Evolutionary conservation across 106 monocot species (phyloP).

Genomic region (Apostasia shenzhenica): DNA sequence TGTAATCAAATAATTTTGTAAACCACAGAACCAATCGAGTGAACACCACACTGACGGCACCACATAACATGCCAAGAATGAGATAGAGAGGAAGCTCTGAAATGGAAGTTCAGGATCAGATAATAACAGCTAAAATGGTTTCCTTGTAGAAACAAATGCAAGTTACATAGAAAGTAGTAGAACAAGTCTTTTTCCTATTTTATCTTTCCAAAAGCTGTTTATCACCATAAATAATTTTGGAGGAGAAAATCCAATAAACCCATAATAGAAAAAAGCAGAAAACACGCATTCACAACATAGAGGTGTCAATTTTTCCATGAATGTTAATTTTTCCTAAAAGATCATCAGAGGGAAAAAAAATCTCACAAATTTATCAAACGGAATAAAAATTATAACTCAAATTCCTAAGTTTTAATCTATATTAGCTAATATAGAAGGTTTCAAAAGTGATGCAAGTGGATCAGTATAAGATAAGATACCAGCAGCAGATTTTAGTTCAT

Average conservation of each 20-base stretch:
- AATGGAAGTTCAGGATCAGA: constrained; percentile 21
- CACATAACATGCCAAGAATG: constrained; percentile 81
- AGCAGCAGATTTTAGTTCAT: constrained; percentile 94
- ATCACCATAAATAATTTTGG: too few species aligned
- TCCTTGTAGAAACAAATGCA: not conserved
- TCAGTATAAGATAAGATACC: constrained; percentile 20
- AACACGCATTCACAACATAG: too few species aligned
- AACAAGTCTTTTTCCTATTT: not conserved
- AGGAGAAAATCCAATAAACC: too few species aligned
- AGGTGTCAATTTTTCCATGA: too few species aligned
- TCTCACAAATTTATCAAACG: too few species aligned
- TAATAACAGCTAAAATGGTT: constrained; percentile 23
- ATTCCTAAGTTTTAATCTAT: too few species aligned
- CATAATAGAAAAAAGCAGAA: too few species aligned
- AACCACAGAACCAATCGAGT: constrained; percentile 70
- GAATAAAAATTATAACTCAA: too few species aligned
- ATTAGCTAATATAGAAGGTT: too few species aligned
- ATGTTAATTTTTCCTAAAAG: too few species aligned
- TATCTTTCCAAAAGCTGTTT: too few species aligned
- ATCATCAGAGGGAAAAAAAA: too few species aligned
- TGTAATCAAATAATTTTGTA: constrained; percentile 54
- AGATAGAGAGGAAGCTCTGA: constrained; percentile 88
- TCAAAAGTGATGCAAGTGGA: not conserved
- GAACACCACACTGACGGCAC: constrained; percentile 74
- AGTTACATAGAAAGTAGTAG: not conserved